A percentile compares a stretch with the other conserved stretches of the same genome.
These are phyloP conservation scores for Emydomyces testavorans DNA, from an alignment of 2,329 filamentous ascomycete genomes.

Conservation along the genomic window DNA sequence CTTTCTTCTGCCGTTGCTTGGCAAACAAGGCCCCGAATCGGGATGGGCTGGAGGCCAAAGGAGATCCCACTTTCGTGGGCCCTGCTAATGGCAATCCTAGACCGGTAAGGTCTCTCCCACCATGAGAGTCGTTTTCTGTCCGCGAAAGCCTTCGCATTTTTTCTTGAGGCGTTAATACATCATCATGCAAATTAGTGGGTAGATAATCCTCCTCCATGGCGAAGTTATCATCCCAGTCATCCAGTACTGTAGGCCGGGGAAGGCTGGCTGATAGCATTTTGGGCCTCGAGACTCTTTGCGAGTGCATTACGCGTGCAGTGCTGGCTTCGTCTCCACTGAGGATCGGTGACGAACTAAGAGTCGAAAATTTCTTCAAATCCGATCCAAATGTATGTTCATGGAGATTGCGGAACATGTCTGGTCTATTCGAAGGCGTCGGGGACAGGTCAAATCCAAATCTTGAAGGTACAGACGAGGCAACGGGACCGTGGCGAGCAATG, in stretches of 20 bases:
- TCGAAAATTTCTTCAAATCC: conserved; percentile 54
- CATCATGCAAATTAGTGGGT: conserved; percentile 55
- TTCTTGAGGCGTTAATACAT: conserved; percentile 52
- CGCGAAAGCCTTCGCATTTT: conserved; percentile 49
- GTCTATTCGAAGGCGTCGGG: conserved; percentile 60
- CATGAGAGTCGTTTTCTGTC: conserved; percentile 43
- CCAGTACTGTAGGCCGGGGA: conserved; percentile 40
- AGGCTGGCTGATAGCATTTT: conserved; percentile 52
- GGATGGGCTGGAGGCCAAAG: conserved; percentile 49
- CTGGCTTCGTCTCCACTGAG: conserved; percentile 53
- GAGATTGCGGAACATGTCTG: conserved; percentile 47
- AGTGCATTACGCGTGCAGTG: conserved; percentile 53
- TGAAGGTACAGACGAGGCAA: conserved; percentile 83
- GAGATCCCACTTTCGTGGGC: conserved; percentile 44
- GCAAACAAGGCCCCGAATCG: conserved; percentile 51
- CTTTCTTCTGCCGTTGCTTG: conserved; percentile 41
- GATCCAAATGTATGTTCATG: conserved; percentile 57
- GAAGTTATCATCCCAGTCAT: conserved; percentile 55
- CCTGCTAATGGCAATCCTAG: conserved; percentile 41
- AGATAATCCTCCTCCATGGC: conserved; percentile 83
- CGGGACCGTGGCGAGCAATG: conserved; percentile 76
- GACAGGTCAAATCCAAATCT: conserved; percentile 67
- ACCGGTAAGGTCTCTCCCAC: conserved; percentile 39
- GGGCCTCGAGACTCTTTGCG: conserved; percentile 51
- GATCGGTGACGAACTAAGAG: conserved; percentile 46